phyloP scores from a whole-genome alignment of 2,329 filamentous ascomycete genomes.

The Emericellopsis atlantica region DNA sequence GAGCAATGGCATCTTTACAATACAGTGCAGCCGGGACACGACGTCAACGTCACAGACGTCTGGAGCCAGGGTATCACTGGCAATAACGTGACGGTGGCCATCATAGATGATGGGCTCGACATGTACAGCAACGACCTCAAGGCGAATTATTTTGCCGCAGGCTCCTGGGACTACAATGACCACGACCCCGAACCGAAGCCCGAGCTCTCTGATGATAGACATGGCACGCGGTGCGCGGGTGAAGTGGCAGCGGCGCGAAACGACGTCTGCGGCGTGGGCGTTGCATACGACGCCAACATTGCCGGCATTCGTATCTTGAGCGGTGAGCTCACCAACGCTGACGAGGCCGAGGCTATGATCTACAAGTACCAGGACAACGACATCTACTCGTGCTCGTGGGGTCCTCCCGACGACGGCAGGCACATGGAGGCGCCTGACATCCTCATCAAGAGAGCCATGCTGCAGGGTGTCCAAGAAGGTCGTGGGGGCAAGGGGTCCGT shows the following conservation, averaged over 20 bases:
- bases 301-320: slow-evolving; percentile 88
- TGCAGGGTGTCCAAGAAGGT: slow-evolving; percentile 83
- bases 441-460: slow-evolving; percentile 79
- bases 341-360: slow-evolving; percentile 87
- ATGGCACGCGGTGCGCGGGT: slow-evolving; percentile 89
- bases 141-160: slow-evolving; percentile 84
- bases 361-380: slow-evolving; percentile 85
- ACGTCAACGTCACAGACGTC: slow-evolving; percentile 90
- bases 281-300: slow-evolving; percentile 85
- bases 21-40: slow-evolving; percentile 65
- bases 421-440: slow-evolving; percentile 92
- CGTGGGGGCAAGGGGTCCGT: slow-evolving; percentile 75
- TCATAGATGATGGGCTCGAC: slow-evolving; percentile 92
- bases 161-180: slow-evolving; percentile 96
- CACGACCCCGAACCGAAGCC: slow-evolving; percentile 66
- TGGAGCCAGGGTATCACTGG: slow-evolving; percentile 90
- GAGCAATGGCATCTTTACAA: slow-evolving; percentile 97
- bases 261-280: slow-evolving; percentile 86
- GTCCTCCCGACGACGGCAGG: slow-evolving; percentile 81
- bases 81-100: slow-evolving; percentile 76
- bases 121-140: slow-evolving; percentile 90
- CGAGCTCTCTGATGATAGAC: slow-evolving; percentile 69
- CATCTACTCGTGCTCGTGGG: slow-evolving; percentile 99
- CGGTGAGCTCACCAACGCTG: slow-evolving; percentile 78
- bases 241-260: slow-evolving; percentile 90